Evolutionary conservation across 2,329 filamentous ascomycete genomes (phyloP).

Genomic region (Verticillium zaregamsianum): DNA sequence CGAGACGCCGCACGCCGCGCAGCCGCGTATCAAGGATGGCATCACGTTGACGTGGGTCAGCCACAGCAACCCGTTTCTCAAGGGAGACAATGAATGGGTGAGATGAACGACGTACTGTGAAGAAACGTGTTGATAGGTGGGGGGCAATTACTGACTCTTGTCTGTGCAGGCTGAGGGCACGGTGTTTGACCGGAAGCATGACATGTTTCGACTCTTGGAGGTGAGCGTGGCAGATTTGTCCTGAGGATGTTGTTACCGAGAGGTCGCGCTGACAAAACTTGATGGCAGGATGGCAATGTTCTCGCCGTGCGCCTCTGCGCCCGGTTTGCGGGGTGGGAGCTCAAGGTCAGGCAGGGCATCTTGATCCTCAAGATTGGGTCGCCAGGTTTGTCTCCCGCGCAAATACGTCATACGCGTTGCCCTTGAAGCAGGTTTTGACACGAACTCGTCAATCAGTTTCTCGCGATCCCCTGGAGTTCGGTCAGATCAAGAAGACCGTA

Average conservation of each 20-base stretch:
- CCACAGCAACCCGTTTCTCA: neutral
- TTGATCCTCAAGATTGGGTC: neutral
- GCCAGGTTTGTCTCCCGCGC: neutral
- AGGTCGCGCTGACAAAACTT: neutral
- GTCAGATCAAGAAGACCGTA: too few species aligned
- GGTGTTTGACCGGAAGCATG: neutral
- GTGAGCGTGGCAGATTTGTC: neutral
- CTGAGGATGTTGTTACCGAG: neutral
- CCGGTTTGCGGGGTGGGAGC: neutral
- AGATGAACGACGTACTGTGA: neutral
- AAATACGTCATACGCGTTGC: neutral
- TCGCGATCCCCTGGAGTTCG: too few species aligned
- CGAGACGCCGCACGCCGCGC: neutral
- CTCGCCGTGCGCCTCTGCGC: neutral
- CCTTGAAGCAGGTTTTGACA: too few species aligned
- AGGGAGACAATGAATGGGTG: neutral
- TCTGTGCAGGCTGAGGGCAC: neutral
- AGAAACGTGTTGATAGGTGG: neutral
- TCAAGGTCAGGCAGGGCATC: neutral
- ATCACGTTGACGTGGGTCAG: neutral
- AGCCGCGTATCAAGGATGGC: neutral
- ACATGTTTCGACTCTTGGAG: neutral
- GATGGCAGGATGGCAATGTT: neutral
- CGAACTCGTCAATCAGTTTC: too few species aligned
- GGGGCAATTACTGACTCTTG: neutral